Base-by-base conservation (phyloP, 2,329 filamentous ascomycete species). In the Hypoxylon sp. region DNA sequence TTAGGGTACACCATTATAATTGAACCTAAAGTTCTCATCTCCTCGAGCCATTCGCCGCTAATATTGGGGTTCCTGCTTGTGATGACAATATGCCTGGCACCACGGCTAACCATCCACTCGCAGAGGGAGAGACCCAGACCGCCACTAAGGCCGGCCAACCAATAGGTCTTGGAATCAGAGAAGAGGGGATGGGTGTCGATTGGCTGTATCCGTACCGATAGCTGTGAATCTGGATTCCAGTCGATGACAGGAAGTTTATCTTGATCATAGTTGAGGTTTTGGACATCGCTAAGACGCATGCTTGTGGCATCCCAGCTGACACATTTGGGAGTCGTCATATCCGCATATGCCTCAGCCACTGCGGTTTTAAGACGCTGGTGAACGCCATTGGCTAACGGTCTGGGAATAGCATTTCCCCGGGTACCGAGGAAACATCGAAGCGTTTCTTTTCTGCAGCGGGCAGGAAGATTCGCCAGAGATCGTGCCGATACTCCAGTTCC, bases 11-110 rank as follows among this genome's bases (percentile, higher is more conserved):
- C n/a, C n/a, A n/a, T n/a, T n/a, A n/a, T n/a, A n/a, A n/a, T n/a
- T n/a, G n/a, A n/a, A n/a, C n/a, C 38, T 11, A 23, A 21, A 30
- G 17, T 37, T 23, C 26, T 34, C 37, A 47, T 48, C 9, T 17
- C 15, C 35, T 41, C 43, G 12, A 67, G 38, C 50, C 54, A 63
- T 4, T 36, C 36, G 13, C 55, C 15, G 3, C 64, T 45, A 1
- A 68, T 40, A 0, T 60, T 51, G 1, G 68, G 66, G 17, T 58
- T 61, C 7, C 70, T 62, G 40, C 65, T 69, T 2, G 64, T 64
- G 2, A 73, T 16, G 19, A 57, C 60, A 8, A 68, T 56, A 20
- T 63, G 29, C 19, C 51, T 51, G 21, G 66, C 66, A 25, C 64
- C 64, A 12, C 53, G 51, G 3, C 29, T 32, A 27, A 61, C 51